These are phyloP conservation scores for Viridothelium virens DNA, from an alignment of 495 filamentous ascomycete species.

Conservation along the genomic window DNA sequence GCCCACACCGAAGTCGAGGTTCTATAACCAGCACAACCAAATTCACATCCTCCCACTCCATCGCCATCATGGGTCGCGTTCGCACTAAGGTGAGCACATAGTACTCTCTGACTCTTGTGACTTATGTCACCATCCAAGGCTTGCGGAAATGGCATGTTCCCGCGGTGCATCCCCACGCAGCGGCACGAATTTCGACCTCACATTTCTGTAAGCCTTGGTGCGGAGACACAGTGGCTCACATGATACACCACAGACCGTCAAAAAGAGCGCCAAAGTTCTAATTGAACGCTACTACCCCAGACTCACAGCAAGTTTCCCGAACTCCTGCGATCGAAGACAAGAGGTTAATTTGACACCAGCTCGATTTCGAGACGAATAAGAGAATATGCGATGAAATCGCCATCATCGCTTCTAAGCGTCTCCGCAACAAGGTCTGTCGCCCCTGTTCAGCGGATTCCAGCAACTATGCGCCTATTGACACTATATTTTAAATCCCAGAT, in stretches of 20 bases:
- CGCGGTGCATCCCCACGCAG: no score
- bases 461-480: slow-evolving; percentile 11
- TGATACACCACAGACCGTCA: slow-evolving; percentile 64
- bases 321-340: no score
- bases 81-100: slow-evolving; percentile 56
- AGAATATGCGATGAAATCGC: slow-evolving; percentile 99
- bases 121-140: no score
- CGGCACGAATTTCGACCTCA: no score
- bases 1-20: not conserved
- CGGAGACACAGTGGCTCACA: slow-evolving; percentile 12
- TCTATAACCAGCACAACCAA: not conserved
- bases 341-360: no score
- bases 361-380: slow-evolving; percentile 99
- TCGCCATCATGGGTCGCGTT: slow-evolving; percentile 92
- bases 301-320: slow-evolving; percentile 51
- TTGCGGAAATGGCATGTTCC: no score
- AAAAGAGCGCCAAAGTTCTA: slow-evolving; percentile 99
- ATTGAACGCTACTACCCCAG: slow-evolving; percentile 86
- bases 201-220: no score
- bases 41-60: slow-evolving; percentile 19
- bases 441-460: not conserved
- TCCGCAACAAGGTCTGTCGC: slow-evolving; percentile 83
- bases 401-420: slow-evolving; percentile 95
- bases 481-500: slow-evolving; percentile 49
- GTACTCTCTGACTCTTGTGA: slow-evolving; percentile 16